These are phyloP conservation scores for Funneliformis mosseae DNA, from an alignment of 192 early-diverging fungal species.

Conservation along the genomic window DNA sequence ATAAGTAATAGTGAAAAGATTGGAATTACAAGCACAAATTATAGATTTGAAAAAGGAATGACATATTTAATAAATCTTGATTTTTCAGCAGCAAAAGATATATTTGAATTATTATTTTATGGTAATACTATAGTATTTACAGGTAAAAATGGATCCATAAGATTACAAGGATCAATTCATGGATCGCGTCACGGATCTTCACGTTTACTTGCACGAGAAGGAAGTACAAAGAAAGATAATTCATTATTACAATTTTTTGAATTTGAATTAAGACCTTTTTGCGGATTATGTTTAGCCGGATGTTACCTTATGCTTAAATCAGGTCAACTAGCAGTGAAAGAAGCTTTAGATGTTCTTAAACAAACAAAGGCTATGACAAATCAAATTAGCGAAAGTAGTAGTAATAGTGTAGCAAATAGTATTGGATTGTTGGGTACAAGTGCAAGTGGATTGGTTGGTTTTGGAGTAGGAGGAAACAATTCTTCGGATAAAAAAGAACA, in stretches of 20 bases:
- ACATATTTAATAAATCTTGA: slow-evolving; percentile 47
- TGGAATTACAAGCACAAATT: slow-evolving; percentile 42
- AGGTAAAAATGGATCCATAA: slow-evolving; percentile 17
- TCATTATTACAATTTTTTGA: slow-evolving; percentile 34
- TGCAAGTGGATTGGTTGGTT: slow-evolving; percentile 32
- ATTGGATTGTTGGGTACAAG: slow-evolving; percentile 26
- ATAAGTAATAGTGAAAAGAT: slow-evolving; percentile 44
- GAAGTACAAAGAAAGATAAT: slow-evolving; percentile 15
- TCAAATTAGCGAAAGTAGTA: slow-evolving; percentile 16
- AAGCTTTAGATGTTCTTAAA: slow-evolving; percentile 39
- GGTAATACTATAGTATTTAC: slow-evolving; percentile 29
- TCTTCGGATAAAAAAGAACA: slow-evolving; percentile 36
- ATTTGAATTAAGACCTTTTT: slow-evolving; percentile 49
- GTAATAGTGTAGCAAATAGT: slow-evolving; percentile 23
- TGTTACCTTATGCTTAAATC: slow-evolving; percentile 41
- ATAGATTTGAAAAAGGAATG: slow-evolving; percentile 46
- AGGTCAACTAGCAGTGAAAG: slow-evolving; percentile 37
- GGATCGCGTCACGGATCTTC: slow-evolving; percentile 1
- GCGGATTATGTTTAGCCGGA: slow-evolving; percentile 46
- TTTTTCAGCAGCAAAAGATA: slow-evolving; percentile 43
- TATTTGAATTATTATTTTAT: slow-evolving; percentile 46
- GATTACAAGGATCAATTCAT: slow-evolving; percentile 18
- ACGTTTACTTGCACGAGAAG: neutral
- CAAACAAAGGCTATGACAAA: slow-evolving; percentile 7
- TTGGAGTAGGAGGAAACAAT: slow-evolving; percentile 10